Evolutionary conservation across 306 rosid species (phyloP), one percentile per base, ranked within the genome.

Genomic region (Vigna mungo): DNA sequence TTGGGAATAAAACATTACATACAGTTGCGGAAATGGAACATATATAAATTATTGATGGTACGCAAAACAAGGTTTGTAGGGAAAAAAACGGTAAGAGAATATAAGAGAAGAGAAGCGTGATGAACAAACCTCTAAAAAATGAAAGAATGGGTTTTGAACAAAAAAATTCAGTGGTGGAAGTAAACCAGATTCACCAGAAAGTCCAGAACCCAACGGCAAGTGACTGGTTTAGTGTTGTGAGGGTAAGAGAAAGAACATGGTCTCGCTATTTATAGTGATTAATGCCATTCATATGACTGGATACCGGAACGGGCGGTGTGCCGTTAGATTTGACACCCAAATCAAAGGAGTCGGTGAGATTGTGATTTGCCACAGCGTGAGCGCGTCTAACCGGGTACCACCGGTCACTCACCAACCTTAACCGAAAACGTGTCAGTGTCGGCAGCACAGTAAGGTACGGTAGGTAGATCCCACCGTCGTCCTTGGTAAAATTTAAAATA

Each of bases 391-490:
- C 92, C 39, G 88, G 91, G 9, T 51, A 71, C 2, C 20, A 44
- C 86, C 89, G 66, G 96, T 84, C 48, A 37, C 65, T 74, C 78
- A 84, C 97, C 90, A 75, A 86, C 83, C 76, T 74, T 14, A 18
- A 39, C 46, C 25, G 3, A 54, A 2, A 30, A 59, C 77, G 72
- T 12, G 65, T 78, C 56, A 6, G 68, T 66, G 86, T 83, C 80
- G 83, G 86, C 65, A 56, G 63, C 53, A 48, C 36, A 9, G 14
- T 43, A 43, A 1, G 14, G 0, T 2, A 43, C 47, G 47, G 47
- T 43, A 43, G 47, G 47, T 43, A 43, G 47, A 43, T 43, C 47
- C 43, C 43, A 36, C 39, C 39, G 39, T 36, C 39, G 6, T 36
- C 1, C 2, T 36, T 36, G 39, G 39, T 36, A 36, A 36, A 36